Evolutionary conservation across 2,329 filamentous ascomycete genomes (phyloP).

Genomic region (Rhinocladiella mackenziei): DNA sequence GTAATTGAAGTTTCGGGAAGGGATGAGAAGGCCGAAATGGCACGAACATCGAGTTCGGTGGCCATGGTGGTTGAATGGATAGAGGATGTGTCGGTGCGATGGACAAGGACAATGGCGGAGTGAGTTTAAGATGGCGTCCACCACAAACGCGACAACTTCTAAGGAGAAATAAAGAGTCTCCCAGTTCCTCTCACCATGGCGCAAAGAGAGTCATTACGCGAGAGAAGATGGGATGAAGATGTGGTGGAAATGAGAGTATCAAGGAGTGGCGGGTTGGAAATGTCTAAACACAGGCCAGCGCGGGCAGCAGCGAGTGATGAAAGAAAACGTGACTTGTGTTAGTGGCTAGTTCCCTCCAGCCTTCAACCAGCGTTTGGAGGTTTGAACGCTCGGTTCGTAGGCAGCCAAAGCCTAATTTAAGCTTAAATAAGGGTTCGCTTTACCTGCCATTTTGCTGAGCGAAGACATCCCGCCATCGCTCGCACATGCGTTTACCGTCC

Average conservation of each 20-base stretch:
- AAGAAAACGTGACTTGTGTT: conserved; percentile 14
- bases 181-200: conserved; percentile 15
- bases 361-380: background rate
- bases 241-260: conserved; percentile 5
- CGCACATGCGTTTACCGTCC: too few species aligned
- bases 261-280: background rate
- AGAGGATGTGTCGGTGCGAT: background rate
- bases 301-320: conserved; percentile 9
- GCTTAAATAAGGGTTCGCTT: conserved; percentile 5
- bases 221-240: conserved; percentile 9
- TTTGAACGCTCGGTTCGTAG: background rate
- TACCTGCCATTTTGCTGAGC: conserved; percentile 3
- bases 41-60: conserved; percentile 55
- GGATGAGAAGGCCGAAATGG: conserved; percentile 56
- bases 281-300: conserved; percentile 14
- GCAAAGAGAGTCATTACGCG: conserved; percentile 6
- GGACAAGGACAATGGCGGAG: background rate
- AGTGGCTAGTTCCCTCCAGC: background rate
- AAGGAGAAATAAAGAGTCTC: conserved; percentile 9
- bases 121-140: conserved; percentile 6
- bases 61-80: conserved; percentile 46
- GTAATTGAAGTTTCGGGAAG: conserved; percentile 55
- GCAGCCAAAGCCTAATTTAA: conserved; percentile 8
- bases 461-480: too few species aligned
- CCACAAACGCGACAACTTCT: conserved; percentile 10